Evolutionary conservation across 2,329 filamentous ascomycete species (phyloP), one percentile per base, ranked within the genome.

Genomic region (Zasmidium angulare): DNA sequence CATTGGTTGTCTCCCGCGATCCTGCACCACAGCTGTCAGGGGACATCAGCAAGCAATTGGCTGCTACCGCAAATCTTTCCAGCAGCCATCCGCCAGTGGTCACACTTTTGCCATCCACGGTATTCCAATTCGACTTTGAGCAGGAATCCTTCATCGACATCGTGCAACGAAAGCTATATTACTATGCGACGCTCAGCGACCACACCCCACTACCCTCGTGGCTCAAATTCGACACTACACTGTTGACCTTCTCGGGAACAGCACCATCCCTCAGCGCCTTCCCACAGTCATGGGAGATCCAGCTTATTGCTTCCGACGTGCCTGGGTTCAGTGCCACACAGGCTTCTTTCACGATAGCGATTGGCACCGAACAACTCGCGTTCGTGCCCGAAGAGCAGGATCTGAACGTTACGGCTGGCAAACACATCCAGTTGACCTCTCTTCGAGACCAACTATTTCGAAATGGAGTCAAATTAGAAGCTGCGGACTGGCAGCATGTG

Each of bases 181-280:
- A 92, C 73, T 93, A 95, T 71, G 90, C 90, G 9, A 86, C 89
- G 2, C 89, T 90, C 2, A 81, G 80, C 3, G 84, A 93, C 69
- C 89, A 90, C 69, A 90, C 89, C n/a, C 91, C 92, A 36, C 77
- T 96, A 36, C 92, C 92, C 20, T 87, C 91, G 0, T 96, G 92
- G 92, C 78, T 96, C 48, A 77, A 78, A n/a, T 96, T 96, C 69
- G 84, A 95, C 66, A 71, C 82, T 0, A 71, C 71, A 1, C 79
- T 75, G 0, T 76, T 96, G 43, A 81, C 81, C 0, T 96, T 96
- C 67, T 84, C 83, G 0, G 92, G 92, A 22, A 84, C 76, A 31
- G 89, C 88, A 1, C 91, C 91, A 0, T 77, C 86, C 0, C 79
- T 86, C 50, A 82, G 84, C 59, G 83, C 87, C 29, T 86, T 86